These are phyloP conservation scores for Aspergillus carbonarius DNA, from an alignment of 2,329 filamentous ascomycete genomes.

Conservation along the genomic window DNA sequence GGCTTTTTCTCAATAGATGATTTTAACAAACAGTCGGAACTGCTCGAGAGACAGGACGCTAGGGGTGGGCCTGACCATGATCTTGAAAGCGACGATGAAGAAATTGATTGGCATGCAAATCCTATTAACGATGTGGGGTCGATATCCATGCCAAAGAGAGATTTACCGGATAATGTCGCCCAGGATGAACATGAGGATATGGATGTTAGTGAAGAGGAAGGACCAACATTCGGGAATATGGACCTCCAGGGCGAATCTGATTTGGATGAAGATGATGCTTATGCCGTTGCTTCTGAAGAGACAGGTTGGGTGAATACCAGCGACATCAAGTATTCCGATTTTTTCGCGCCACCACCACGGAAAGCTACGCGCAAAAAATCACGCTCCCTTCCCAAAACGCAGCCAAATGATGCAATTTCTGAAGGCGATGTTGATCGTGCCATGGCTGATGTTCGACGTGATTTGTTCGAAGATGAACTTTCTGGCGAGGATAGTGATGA, in stretches of 20 bases:
- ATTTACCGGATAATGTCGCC: conserved; percentile 16
- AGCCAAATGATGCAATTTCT: conserved; percentile 46
- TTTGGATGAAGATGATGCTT: conserved; percentile 59
- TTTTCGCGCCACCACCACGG: conserved; percentile 80
- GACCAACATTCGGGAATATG: conserved; percentile 80
- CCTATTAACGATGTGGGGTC: conserved; percentile 54
- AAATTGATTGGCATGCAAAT: conserved; percentile 85
- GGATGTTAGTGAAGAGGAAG: conserved; percentile 59
- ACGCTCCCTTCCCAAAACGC: conserved; percentile 56
- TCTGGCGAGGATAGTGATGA: conserved; percentile 60
- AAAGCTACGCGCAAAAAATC: conserved; percentile 62
- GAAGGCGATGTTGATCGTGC: conserved; percentile 74
- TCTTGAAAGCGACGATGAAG: conserved; percentile 71
- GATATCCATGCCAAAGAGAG: conserved; percentile 10
- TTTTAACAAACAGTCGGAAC: conserved; percentile 92
- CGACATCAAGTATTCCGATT: conserved; percentile 86
- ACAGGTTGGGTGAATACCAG: conserved; percentile 73
- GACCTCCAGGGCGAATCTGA: conserved; percentile 67
- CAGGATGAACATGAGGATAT: conserved; percentile 61
- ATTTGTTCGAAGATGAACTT: conserved; percentile 78
- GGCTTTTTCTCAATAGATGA: conserved; percentile 97
- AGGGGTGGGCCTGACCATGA: conserved; percentile 73
- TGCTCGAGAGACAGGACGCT: conserved; percentile 81
- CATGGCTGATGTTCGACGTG: conserved; percentile 82
- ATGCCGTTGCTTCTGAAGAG: conserved; percentile 57